Conservation (phyloP, 805 yeast genomes). For the Candida parachauliodes region DNA sequence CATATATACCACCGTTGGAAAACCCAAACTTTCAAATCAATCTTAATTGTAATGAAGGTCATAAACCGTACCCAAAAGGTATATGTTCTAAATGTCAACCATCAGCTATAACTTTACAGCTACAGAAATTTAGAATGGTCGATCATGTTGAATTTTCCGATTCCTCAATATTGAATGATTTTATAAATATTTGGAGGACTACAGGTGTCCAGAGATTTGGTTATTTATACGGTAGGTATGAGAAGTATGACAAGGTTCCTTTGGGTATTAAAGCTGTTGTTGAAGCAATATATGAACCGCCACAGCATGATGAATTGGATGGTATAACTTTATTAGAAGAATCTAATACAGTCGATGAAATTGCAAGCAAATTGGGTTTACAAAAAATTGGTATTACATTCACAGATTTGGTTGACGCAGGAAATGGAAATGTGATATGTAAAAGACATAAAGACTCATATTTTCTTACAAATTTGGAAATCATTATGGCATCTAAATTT, state of each 20-base stretch:
- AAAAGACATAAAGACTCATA: slow-evolving; percentile 91
- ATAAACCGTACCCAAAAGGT: slow-evolving; percentile 91
- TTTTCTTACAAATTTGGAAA: slow-evolving; percentile 85
- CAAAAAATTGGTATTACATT: slow-evolving; percentile 77
- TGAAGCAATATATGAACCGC: slow-evolving; percentile 90
- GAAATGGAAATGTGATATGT: slow-evolving; percentile 87
- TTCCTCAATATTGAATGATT: slow-evolving; percentile 68
- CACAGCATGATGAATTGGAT: slow-evolving; percentile 82
- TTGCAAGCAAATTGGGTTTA: slow-evolving; percentile 61
- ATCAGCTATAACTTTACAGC: slow-evolving; percentile 86
- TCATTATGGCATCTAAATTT: slow-evolving; percentile 74
- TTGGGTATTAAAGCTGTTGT: slow-evolving; percentile 92
- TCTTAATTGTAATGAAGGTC: slow-evolving; percentile 70
- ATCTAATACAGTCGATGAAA: slow-evolving; percentile 47
- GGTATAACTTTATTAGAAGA: slow-evolving; percentile 65
- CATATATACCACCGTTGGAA: slow-evolving; percentile 74
- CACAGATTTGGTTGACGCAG: slow-evolving; percentile 87
- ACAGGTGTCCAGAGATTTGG: slow-evolving; percentile 89
- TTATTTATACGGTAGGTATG: slow-evolving; percentile 77
- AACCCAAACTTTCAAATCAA: slow-evolving; percentile 68
- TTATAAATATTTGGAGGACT: slow-evolving; percentile 88
- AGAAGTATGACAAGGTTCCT: slow-evolving; percentile 76
- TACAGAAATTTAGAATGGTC: slow-evolving; percentile 90
- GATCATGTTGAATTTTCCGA: slow-evolving; percentile 93
- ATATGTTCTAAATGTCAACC: slow-evolving; percentile 97